A percentile compares a stretch with the other conserved stretches of the same genome.
Evolutionary conservation across 176 grass and related monocot species (phyloP).

Genomic region (Carex scoparia): DNA sequence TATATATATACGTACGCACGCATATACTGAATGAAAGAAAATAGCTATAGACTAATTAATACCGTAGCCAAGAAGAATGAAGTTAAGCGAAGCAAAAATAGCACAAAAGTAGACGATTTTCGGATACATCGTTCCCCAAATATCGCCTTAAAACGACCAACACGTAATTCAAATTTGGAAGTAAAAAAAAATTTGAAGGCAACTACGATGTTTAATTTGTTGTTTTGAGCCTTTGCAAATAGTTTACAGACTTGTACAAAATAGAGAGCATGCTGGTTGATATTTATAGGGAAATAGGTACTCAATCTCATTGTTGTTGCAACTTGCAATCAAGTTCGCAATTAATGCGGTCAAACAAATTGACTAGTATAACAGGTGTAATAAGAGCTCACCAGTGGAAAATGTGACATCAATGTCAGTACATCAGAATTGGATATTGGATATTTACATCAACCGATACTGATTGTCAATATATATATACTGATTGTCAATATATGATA

Average conservation of each 20-base stretch:
- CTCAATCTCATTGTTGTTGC: neutral
- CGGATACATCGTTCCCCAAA: neutral
- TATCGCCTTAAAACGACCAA: too few relatives aligned
- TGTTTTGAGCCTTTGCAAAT: neutral
- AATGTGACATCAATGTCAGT: too few relatives aligned
- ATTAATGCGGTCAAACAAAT: too few relatives aligned
- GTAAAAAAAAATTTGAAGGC: too few relatives aligned
- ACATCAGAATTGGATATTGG: too few relatives aligned
- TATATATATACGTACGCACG: neutral
- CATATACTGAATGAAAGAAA: neutral
- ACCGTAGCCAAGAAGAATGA: constrained; percentile 62
- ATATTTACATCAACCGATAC: too few relatives aligned
- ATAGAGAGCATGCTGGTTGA: neutral
- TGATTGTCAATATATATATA: too few relatives aligned
- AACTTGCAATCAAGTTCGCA: neutral
- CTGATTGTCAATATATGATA: too few relatives aligned
- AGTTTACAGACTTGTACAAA: neutral
- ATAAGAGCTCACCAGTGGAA: too few relatives aligned
- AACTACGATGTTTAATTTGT: too few relatives aligned
- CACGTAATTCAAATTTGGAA: too few relatives aligned
- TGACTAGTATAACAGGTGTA: too few relatives aligned
- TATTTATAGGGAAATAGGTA: neutral
- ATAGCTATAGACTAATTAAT: neutral
- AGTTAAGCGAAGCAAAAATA: constrained; percentile 63
- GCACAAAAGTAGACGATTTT: constrained; percentile 49